Conservation (phyloP, 116 monocot species). For the Papilionanthe hybrid region DNA sequence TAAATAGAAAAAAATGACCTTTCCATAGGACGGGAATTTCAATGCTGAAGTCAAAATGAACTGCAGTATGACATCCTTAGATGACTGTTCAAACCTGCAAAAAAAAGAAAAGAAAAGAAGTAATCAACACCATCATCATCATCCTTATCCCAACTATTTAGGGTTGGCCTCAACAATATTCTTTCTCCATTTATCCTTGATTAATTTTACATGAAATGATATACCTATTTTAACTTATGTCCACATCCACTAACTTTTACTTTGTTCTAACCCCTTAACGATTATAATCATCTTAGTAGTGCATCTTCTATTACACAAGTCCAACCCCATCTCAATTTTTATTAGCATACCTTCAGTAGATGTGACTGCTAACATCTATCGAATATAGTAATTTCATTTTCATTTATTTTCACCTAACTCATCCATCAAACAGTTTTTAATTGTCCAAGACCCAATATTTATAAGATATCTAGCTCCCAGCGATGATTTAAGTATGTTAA, state of each 20-base stretch:
- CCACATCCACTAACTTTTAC: not conserved
- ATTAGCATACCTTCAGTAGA: not conserved
- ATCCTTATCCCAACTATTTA: not conserved
- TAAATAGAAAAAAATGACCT: slow-evolving; percentile 34
- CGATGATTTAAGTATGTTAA: too few species aligned
- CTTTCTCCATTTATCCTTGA: not conserved
- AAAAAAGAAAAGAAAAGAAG: slow-evolving; percentile 9
- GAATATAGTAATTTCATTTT: too few species aligned
- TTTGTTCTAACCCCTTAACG: not conserved
- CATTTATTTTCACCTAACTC: too few species aligned
- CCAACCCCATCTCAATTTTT: not conserved
- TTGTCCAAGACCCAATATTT: too few species aligned
- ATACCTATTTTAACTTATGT: not conserved
- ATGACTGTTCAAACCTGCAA: slow-evolving; percentile 62
- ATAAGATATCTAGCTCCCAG: too few species aligned
- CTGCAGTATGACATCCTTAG: slow-evolving; percentile 53
- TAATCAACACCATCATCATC: not conserved
- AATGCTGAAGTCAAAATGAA: slow-evolving; percentile 60
- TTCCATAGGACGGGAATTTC: slow-evolving; percentile 60
- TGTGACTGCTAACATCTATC: not conserved
- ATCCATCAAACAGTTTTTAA: too few species aligned
- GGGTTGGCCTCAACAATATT: not conserved
- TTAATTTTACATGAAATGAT: not conserved
- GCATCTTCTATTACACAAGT: not conserved
- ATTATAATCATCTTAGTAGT: not conserved